phyloP scores from a whole-genome alignment of 73 alveolate species.

The Stentor coeruleus region DNA sequence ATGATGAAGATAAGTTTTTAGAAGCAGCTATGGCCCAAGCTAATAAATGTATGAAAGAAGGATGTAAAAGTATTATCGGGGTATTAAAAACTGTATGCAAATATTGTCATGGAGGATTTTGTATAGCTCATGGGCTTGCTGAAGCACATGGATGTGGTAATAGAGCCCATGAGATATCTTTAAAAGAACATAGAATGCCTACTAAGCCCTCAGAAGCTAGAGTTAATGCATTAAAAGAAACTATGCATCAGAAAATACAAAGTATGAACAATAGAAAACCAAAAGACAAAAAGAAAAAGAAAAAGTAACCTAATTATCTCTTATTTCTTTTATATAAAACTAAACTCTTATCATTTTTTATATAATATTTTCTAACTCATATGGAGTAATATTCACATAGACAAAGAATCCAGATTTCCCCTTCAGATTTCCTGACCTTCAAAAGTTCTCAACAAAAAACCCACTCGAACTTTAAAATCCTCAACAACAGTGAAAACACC shows the following conservation, averaged over 20 bases:
- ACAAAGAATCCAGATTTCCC: too few species aligned
- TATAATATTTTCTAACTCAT: too few species aligned
- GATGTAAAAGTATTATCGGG: neutral
- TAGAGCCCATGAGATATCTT: conserved; percentile 34
- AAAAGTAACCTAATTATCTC: neutral
- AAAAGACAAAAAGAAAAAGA: neutral
- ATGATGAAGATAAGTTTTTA: conserved; percentile 39
- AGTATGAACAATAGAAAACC: neutral
- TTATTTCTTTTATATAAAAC: too few species aligned
- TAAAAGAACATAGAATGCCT: conserved; percentile 15
- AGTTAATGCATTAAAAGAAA: neutral
- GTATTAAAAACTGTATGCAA: conserved; percentile 13
- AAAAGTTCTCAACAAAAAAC: too few species aligned
- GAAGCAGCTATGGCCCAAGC: neutral
- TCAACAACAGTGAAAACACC: neutral
- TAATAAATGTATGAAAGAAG: neutral
- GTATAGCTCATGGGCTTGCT: conserved; percentile 44
- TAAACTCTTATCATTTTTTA: too few species aligned
- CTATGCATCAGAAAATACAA: neutral
- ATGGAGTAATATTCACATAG: too few species aligned
- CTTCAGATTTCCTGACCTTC: too few species aligned
- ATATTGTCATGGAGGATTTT: conserved; percentile 37
- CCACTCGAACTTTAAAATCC: neutral
- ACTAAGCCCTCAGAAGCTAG: neutral
- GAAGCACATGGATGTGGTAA: conserved; percentile 68